Evolutionary conservation across 2,329 filamentous ascomycete genomes (phyloP).

Genomic region (Neophaeococcomyces mojaviensis): DNA sequence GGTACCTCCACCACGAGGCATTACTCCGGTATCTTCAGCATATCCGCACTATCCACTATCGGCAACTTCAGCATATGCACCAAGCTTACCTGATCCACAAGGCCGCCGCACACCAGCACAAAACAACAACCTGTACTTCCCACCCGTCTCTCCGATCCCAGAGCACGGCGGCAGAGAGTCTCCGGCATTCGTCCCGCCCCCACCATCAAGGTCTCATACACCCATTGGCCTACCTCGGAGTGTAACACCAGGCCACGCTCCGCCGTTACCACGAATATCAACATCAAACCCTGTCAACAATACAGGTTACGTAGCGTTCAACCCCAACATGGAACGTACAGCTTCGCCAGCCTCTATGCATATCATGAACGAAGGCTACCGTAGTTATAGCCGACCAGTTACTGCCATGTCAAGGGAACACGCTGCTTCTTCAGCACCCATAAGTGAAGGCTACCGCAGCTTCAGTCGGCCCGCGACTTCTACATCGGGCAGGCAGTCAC

Average conservation of each 20-base stretch:
- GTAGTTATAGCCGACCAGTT: neutral
- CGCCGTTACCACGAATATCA: slow-evolving; percentile 14
- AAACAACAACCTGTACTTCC: slow-evolving; percentile 5
- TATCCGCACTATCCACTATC: neutral
- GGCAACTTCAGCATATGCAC: neutral
- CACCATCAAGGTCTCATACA: slow-evolving; percentile 16
- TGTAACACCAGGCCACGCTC: slow-evolving; percentile 16
- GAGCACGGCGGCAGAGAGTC: slow-evolving; percentile 18
- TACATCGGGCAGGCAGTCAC: neutral
- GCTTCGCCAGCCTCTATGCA: neutral
- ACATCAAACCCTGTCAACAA: slow-evolving; percentile 8
- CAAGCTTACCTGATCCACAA: slow-evolving; percentile 3
- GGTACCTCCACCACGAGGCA: slow-evolving; percentile 13
- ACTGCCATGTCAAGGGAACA: neutral
- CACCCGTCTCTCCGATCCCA: slow-evolving; percentile 15
- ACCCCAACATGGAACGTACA: neutral
- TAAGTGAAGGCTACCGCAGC: neutral
- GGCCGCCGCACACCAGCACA: slow-evolving; percentile 4
- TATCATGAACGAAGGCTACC: neutral
- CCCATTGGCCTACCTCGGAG: slow-evolving; percentile 17
- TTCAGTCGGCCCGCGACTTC: neutral
- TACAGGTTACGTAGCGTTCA: slow-evolving; percentile 4
- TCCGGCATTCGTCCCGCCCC: slow-evolving; percentile 12
- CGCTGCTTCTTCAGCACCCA: neutral
- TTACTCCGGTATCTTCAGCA: slow-evolving; percentile 2